Percentiles rank a stretch among this genome's conserved stretches.
These are phyloP conservation scores for Botryotinia globosa DNA, from an alignment of 2,329 filamentous ascomycete species.

Conservation along the genomic window DNA sequence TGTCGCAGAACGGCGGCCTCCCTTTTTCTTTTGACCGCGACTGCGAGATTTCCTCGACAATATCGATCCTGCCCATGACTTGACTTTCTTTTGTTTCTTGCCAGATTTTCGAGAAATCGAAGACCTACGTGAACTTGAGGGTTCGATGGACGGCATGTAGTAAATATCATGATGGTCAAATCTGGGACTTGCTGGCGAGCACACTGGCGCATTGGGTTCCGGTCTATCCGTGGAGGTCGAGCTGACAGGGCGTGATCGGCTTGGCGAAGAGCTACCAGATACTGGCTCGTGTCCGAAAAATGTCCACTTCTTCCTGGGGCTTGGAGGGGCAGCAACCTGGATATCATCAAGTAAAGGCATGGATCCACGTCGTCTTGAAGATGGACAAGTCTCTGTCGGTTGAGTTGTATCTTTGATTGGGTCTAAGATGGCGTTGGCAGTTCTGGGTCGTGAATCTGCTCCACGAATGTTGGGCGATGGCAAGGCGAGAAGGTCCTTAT, in stretches of 20 bases:
- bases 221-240: constrained; percentile 41
- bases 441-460: constrained; percentile 61
- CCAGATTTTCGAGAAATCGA: constrained; percentile 37
- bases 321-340: constrained; percentile 34
- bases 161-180: constrained; percentile 24
- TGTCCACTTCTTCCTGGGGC: constrained; percentile 38
- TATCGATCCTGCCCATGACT: constrained; percentile 55
- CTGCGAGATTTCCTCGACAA: constrained; percentile 49
- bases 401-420: constrained; percentile 31
- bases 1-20: constrained; percentile 43
- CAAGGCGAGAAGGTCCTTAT: constrained; percentile 42
- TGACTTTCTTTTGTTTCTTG: constrained; percentile 71
- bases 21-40: constrained; percentile 43
- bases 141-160: constrained; percentile 32
- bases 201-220: constrained; percentile 21
- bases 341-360: constrained; percentile 52
- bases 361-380: constrained; percentile 51
- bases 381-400: constrained; percentile 40
- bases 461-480: constrained; percentile 42
- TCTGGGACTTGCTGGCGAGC: constrained; percentile 10
- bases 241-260: constrained; percentile 43
- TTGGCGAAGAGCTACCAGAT: constrained; percentile 46
- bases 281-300: constrained; percentile 36
- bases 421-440: constrained; percentile 66
- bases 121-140: constrained; percentile 31